Conservation (phyloP, 2,329 filamentous ascomycete species). For the Colletotrichum cordylinicola region DNA sequence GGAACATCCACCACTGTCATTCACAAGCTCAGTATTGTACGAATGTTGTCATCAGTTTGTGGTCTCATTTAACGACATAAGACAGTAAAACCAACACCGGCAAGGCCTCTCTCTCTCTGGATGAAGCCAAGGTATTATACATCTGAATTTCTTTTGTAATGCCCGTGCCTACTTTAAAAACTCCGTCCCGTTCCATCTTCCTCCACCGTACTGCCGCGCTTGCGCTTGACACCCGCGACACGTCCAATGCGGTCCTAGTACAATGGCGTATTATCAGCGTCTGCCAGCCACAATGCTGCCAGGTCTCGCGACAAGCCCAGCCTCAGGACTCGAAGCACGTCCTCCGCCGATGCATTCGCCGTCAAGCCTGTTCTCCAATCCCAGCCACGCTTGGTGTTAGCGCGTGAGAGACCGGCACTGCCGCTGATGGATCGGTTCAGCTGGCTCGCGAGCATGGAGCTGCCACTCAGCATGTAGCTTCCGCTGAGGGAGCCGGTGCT, state of each 20-base stretch:
- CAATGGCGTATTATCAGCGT: conserved; percentile 62
- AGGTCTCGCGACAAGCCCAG: conserved; percentile 78
- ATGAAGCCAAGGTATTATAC: conserved; percentile 2
- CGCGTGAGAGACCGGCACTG: conserved; percentile 36
- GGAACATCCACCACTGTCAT: background rate
- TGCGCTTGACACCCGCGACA: conserved; percentile 17
- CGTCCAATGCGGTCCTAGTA: conserved; percentile 33
- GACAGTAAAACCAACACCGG: background rate
- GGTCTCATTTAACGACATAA: background rate
- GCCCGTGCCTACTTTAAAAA: background rate
- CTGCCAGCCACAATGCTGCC: conserved; percentile 71
- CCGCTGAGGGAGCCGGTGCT: conserved; percentile 60
- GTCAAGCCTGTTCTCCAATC: conserved; percentile 82
- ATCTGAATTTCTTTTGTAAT: conserved; percentile 9
- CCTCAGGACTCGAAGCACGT: conserved; percentile 76
- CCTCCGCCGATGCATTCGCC: conserved; percentile 65
- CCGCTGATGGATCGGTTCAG: conserved; percentile 63
- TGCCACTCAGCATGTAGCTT: conserved; percentile 75
- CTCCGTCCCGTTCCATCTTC: background rate
- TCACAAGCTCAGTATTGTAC: background rate
- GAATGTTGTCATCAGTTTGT: background rate
- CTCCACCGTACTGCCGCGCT: background rate
- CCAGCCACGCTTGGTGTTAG: conserved; percentile 66
- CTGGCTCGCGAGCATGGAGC: conserved; percentile 71
- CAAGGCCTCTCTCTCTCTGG: background rate